Conservation (phyloP, 1,139 yeast species). For the Chernovozyma aurita region DNA sequence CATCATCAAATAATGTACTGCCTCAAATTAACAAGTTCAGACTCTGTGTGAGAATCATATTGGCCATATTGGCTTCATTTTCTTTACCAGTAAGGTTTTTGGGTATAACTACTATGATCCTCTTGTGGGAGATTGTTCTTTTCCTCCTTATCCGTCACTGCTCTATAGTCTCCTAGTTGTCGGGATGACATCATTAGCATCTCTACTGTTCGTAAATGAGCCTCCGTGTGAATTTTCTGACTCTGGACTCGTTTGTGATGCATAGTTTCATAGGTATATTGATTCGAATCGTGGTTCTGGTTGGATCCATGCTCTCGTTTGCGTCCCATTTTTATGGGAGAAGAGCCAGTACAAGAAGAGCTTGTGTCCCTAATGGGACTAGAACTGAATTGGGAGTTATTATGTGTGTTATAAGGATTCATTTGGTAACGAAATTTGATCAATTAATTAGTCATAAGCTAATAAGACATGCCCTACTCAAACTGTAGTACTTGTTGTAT, state of each 20-base stretch:
- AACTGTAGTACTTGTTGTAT: too few species aligned
- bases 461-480: too few species aligned
- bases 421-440: too few species aligned
- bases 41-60: too few species aligned
- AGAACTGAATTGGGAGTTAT: too few species aligned
- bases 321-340: not conserved
- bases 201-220: conserved; percentile 26
- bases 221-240: conserved; percentile 25
- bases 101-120: conserved; percentile 14
- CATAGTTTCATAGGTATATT: not conserved
- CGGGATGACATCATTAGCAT: conserved; percentile 26
- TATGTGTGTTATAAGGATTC: too few species aligned
- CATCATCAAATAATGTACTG: too few species aligned
- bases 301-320: not conserved
- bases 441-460: too few species aligned
- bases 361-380: too few species aligned
- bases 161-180: conserved; percentile 11
- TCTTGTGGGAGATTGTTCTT: conserved; percentile 2
- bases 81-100: conserved; percentile 32
- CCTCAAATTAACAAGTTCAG: too few species aligned
- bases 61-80: too few species aligned
- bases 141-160: conserved; percentile 3
- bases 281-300: not conserved
- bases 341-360: too few species aligned
- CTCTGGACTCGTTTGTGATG: conserved; percentile 21